Evolutionary conservation across 2,329 filamentous ascomycete genomes (phyloP), one percentile per base, ranked within the genome.

Genomic region (Penicillium italicum): DNA sequence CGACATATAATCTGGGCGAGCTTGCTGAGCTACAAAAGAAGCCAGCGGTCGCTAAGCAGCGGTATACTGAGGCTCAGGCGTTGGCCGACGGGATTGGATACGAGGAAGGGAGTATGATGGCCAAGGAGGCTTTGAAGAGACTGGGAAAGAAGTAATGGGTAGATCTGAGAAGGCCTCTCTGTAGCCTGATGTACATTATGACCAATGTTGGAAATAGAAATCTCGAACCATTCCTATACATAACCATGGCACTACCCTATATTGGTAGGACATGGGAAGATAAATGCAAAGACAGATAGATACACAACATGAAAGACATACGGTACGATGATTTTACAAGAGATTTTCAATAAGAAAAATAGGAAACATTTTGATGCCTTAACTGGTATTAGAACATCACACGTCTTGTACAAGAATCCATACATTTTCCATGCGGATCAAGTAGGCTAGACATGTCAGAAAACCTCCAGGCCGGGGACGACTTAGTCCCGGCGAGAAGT

Each of bases 1-100:
- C 92, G 8, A 85, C 89, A n/a, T 89, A 90, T 72, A 96, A 95
- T 69, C 82, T 96, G 50, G 93, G 86, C 24, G 89, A 95, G 65
- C 87, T 97, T 63, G 87, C 89, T 0, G 85, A 89, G 62, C 86
- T 94, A 82, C 75, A 86, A 57, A 87, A 88, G 1, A 82, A 89
- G 64, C 66, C 79, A 1, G 76, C 77, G 4, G 81, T 88, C 62
- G 91, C 93, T 1, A 80, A 81, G 65, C 80, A 79, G 63, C 83
- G 82, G 67, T 96, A 89, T 68, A 76, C 80, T 51, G 83, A 95
- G 69, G 87, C 89, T 10, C 80, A 84, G 51, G 79, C 79, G 20
- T 71, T 93, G 34, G 76, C 79, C 3, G 76, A 77, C 58, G 74
- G 72, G 4, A 67, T 83, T 34, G 76, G 65, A 7, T 73, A 69